phyloP scores from a whole-genome alignment of 805 yeast species.

The Candida maris region DNA sequence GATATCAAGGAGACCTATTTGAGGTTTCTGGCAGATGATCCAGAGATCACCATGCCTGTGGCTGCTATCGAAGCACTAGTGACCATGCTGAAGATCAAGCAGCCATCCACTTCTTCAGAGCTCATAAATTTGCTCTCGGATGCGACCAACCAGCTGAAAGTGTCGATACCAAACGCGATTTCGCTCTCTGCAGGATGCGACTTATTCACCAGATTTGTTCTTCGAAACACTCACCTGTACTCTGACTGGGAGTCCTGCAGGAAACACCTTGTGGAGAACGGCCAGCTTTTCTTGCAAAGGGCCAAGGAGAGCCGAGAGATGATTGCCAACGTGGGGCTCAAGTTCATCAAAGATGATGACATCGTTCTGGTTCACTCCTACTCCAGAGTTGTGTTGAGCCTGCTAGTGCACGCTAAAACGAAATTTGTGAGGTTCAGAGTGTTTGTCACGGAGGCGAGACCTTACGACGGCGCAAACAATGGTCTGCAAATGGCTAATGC shows the following conservation, averaged over 20 bases:
- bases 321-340: conserved; percentile 83
- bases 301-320: conserved; percentile 86
- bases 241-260: conserved; percentile 95
- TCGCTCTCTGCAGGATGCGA: conserved; percentile 97
- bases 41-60: conserved; percentile 98
- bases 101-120: conserved; percentile 93
- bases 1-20: conserved; percentile 82
- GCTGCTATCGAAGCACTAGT: conserved; percentile 97
- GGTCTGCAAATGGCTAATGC: conserved; percentile 74
- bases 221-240: conserved; percentile 79
- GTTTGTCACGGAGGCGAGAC: conserved; percentile 89
- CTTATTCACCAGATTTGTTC: conserved; percentile 87
- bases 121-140: conserved; percentile 75
- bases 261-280: conserved; percentile 85
- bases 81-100: conserved; percentile 72
- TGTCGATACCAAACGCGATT: conserved; percentile 83
- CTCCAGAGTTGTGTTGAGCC: conserved; percentile 82
- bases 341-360: conserved; percentile 92
- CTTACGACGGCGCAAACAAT: conserved; percentile 67
- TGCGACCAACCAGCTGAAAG: conserved; percentile 71
- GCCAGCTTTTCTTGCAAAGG: conserved; percentile 84
- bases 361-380: conserved; percentile 84
- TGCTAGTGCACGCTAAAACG: conserved; percentile 73
- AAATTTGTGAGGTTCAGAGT: conserved; percentile 81
- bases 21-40: conserved; percentile 77